Evolutionary conservation across 257 asterid genomes (phyloP), one percentile per base, ranked within the genome.

Genomic region (Scutellaria barbata): DNA sequence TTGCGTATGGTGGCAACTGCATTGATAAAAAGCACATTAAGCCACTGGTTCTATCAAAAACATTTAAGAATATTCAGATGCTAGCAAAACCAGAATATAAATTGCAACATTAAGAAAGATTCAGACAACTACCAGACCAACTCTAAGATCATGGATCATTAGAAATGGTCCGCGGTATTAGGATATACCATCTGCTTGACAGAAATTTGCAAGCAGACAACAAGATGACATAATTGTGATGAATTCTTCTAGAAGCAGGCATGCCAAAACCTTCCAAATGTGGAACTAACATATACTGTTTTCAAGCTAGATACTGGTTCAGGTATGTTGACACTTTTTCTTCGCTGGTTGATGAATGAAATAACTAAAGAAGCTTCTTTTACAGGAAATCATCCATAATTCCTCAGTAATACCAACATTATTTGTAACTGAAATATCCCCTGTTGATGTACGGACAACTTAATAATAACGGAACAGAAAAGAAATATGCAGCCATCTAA

Each of bases 1-100:
- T 80, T 75, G 69, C 96, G 89, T 76, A 91, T 72, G 62, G 80
- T 85, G 71, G 82, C 93, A 79, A 35, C 99, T 90, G 93, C 75
- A 81, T 61, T 69, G 63, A 59, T 47, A 66, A 66, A 66, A 64
- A 73, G 20, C 56, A 67, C 25, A 16, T 43, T 62, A 60, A 64
- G 56, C 61, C 66, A 76, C 74, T 56, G 25, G 61, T 55, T 20
- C 20, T 9, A n/a, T 57, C 65, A 35, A 5, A 65, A 14, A 22
- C 7, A 1, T 33, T 39, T 7, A 40, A 18, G 41, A 52, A 51
- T 25, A 25, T 42, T 67, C 13, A 39, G 13, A 70, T 6, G 59
- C 61, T 72, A 47, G 63, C 54, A 62, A 30, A 40, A 11, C 54
- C 68, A 62, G 42, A 58, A 71, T 59, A 51, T 58, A 40, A 47